These are phyloP conservation scores for Vanrija pseudolonga DNA, from an alignment of 1,284 basidiomycete genomes.

Conservation along the genomic window DNA sequence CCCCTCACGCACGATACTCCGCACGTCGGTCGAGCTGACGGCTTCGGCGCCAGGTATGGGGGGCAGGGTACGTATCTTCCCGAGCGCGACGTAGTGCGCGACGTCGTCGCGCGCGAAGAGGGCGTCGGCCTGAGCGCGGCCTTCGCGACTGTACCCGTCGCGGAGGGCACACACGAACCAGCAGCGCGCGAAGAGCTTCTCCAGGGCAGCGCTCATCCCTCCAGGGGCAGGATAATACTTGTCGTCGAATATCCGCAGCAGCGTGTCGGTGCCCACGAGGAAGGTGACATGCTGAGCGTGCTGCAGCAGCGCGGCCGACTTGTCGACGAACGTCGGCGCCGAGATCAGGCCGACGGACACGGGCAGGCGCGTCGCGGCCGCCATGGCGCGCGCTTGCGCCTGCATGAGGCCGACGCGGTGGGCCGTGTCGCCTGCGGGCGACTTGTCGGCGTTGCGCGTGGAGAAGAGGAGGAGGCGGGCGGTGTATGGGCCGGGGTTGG, in stretches of 20 bases:
- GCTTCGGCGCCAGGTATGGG: conserved; percentile 54
- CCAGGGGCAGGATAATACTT: conserved; percentile 65
- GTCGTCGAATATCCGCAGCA: conserved; percentile 74
- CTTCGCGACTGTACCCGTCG: conserved; percentile 23
- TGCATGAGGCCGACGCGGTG: conserved; percentile 82
- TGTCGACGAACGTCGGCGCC: conserved; percentile 83
- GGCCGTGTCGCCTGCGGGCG: conserved; percentile 62
- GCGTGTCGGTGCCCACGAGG: conserved; percentile 80
- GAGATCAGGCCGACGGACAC: conserved; percentile 67
- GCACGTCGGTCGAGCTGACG: conserved; percentile 70
- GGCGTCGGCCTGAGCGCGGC: conserved; percentile 32
- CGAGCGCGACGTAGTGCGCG: conserved; percentile 53
- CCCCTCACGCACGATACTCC: conserved; percentile 52
- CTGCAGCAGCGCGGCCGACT: conserved; percentile 61
- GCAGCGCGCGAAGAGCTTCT: conserved; percentile 43
- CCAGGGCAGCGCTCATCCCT: conserved; percentile 46
- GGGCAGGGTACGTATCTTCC: conserved; percentile 60
- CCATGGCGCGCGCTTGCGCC: conserved; percentile 59
- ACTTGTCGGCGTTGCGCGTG: conserved; percentile 85
- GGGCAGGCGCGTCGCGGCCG: conserved; percentile 14
- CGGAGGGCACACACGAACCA: conserved; percentile 69
- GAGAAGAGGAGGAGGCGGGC: conserved; percentile 79
- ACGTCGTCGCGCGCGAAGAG: conserved; percentile 51
- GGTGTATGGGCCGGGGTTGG: conserved; percentile 56
- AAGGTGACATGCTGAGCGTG: conserved; percentile 26